Percentiles rank a stretch among this genome's conserved stretches.
Conservation (phyloP, 2,329 filamentous ascomycete genomes). For the Madurella mycetomatis region DNA sequence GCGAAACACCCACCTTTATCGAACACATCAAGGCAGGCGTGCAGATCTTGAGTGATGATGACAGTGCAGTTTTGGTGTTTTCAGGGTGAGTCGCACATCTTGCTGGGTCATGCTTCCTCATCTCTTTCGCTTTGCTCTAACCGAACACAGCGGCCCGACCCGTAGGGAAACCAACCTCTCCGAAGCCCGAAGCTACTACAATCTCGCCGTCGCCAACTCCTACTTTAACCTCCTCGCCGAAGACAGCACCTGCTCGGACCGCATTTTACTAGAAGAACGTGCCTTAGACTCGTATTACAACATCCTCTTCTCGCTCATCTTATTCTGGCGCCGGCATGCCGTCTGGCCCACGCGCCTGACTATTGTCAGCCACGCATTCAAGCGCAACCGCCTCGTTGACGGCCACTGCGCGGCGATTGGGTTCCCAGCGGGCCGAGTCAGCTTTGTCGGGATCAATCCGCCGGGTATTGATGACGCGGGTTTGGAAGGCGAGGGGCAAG, state of each 20-base stretch:
- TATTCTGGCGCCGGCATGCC: conserved; percentile 49
- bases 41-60: conserved; percentile 43
- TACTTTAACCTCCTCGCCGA: conserved; percentile 40
- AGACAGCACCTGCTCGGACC: conserved; percentile 17
- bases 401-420: conserved; percentile 61
- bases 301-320: conserved; percentile 65
- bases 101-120: background rate
- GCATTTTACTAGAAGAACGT: conserved; percentile 59
- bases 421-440: conserved; percentile 42
- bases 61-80: conserved; percentile 57
- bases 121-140: conserved; percentile 5
- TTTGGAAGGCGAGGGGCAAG: background rate
- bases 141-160: conserved; percentile 53
- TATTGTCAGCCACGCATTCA: conserved; percentile 67
- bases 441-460: conserved; percentile 63
- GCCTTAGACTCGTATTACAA: conserved; percentile 87
- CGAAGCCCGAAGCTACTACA: conserved; percentile 62
- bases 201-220: conserved; percentile 43
- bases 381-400: conserved; percentile 57
- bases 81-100: conserved; percentile 56
- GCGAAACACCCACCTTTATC: conserved; percentile 77
- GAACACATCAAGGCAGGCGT: conserved; percentile 67
- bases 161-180: conserved; percentile 51
- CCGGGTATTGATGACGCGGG: conserved; percentile 38
- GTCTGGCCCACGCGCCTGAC: conserved; percentile 56